Conservation (phyloP, 2,329 filamentous ascomycete species). For the Fusarium zealandicum region DNA sequence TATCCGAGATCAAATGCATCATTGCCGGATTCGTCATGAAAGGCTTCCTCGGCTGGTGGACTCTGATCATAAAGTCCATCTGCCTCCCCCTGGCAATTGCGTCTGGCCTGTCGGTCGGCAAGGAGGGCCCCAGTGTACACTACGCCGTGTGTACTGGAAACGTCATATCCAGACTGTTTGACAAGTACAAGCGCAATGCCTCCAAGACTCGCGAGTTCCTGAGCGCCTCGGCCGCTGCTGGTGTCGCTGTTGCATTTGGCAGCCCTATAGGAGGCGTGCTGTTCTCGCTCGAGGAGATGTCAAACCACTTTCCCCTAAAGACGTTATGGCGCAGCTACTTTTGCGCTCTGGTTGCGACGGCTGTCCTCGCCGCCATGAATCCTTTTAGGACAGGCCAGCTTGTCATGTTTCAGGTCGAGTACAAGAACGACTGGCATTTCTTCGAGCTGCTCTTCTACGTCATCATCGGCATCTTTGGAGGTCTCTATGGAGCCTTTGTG, state of each 20-base stretch:
- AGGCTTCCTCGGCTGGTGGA: constrained; percentile 91
- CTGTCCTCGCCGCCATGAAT: constrained; percentile 93
- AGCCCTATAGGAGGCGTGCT: constrained; percentile 96
- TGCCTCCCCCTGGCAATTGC: constrained; percentile 90
- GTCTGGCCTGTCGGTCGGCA: constrained; percentile 92
- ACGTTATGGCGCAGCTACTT: constrained; percentile 99
- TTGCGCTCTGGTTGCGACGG: constrained; percentile 93
- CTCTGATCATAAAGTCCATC: constrained; percentile 91
- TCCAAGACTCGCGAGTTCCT: constrained; percentile 95
- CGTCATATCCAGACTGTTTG: constrained; percentile 91
- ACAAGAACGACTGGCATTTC: constrained; percentile 97
- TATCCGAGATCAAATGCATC: constrained; percentile 99
- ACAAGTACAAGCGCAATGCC: constrained; percentile 89
- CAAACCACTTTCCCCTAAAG: constrained; percentile 93
- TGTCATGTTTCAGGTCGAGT: constrained; percentile 98
- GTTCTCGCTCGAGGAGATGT: constrained; percentile 98
- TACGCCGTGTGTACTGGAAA: constrained; percentile 98
- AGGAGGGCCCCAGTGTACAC: constrained; percentile 98
- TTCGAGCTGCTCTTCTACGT: constrained; percentile 95
- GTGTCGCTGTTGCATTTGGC: constrained; percentile 95
- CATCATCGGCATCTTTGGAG: constrained; percentile 89
- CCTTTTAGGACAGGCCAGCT: constrained; percentile 96
- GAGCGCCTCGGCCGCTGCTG: constrained; percentile 91
- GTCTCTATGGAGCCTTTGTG: constrained; percentile 93
- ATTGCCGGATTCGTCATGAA: constrained; percentile 99